Percentiles rank a stretch among this genome's conserved stretches.
phyloP scores from a whole-genome alignment of 2,329 filamentous ascomycete genomes.

The Ophiostoma tasmaniense region DNA sequence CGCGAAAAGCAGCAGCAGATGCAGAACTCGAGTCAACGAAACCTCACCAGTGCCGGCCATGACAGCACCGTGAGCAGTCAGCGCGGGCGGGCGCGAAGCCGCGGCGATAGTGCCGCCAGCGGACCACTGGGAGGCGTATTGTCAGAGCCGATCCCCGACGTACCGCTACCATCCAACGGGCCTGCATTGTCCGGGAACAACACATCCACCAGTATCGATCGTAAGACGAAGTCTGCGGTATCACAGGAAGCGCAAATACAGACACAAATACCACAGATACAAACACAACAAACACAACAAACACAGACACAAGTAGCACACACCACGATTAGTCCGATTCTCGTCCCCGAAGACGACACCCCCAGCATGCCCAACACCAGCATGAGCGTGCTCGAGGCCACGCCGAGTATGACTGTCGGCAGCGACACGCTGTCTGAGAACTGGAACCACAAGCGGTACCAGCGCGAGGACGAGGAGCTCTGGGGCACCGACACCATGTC shows the following conservation, averaged over 20 bases:
- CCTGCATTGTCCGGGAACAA: background rate
- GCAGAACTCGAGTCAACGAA: slow-evolving; percentile 52
- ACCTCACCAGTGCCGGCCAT: slow-evolving; percentile 48
- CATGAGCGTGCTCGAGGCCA: slow-evolving; percentile 30
- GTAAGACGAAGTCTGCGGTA: background rate
- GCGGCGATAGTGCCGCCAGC: background rate
- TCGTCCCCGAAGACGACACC: slow-evolving; percentile 23
- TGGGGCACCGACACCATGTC: slow-evolving; percentile 58
- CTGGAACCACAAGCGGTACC: slow-evolving; percentile 72
- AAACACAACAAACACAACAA: too few relatives aligned
- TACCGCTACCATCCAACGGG: background rate
- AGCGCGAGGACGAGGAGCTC: slow-evolving; percentile 79
- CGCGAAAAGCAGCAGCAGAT: background rate
- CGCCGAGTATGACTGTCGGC: slow-evolving; percentile 27
- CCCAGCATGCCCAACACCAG: slow-evolving; percentile 34
- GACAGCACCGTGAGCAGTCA: slow-evolving; percentile 40
- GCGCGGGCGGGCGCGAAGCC: slow-evolving; percentile 23
- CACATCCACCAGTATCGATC: background rate
- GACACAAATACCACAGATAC: too few relatives aligned
- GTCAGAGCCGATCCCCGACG: background rate
- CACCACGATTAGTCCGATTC: slow-evolving; percentile 32
- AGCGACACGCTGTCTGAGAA: slow-evolving; percentile 37
- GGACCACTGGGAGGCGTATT: background rate
- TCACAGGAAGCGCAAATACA: background rate
- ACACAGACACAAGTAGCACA: background rate